Evolutionary conservation across 352 stramenopile species (phyloP).

Genomic region (Globisporangium viniferum): DNA sequence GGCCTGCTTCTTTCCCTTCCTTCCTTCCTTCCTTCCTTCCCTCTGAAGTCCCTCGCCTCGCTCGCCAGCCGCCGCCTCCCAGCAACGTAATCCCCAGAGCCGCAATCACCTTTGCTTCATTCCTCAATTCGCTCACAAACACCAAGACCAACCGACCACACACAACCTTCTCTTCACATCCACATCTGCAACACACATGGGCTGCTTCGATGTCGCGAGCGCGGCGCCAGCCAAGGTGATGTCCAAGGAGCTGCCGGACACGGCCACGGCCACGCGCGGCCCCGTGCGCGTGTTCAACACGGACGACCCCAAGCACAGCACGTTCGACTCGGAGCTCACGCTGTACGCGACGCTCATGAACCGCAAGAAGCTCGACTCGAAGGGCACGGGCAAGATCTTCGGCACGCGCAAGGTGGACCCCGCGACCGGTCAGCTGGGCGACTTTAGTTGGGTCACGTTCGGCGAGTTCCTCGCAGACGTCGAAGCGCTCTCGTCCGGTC

Average conservation of each 20-base stretch:
- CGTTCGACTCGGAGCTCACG: slow-evolving; percentile 39
- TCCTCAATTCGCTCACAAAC: not conserved
- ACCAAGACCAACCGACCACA: not conserved
- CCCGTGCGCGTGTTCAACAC: slow-evolving; percentile 23
- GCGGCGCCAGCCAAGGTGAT: slow-evolving; percentile 6
- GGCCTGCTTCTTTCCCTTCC: not conserved
- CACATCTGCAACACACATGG: not conserved
- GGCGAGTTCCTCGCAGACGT: slow-evolving; percentile 49
- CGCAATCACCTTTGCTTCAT: not conserved
- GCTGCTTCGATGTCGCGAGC: slow-evolving; percentile 4
- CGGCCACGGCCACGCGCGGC: slow-evolving; percentile 28
- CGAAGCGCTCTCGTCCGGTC: slow-evolving; percentile 35
- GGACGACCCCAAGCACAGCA: slow-evolving; percentile 4
- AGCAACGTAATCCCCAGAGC: not conserved
- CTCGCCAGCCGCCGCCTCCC: too few species aligned
- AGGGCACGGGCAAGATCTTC: slow-evolving; percentile 54
- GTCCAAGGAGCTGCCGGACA: slow-evolving; percentile 14
- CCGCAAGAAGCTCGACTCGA: slow-evolving; percentile 34
- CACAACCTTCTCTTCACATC: too few species aligned
- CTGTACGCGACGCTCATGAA: slow-evolving; percentile 52
- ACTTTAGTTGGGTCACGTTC: slow-evolving; percentile 62
- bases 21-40: not conserved
- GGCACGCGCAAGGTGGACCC: slow-evolving; percentile 47
- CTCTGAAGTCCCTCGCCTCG: not conserved
- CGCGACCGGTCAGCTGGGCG: slow-evolving; percentile 28